Evolutionary conservation across 352 stramenopile genomes (phyloP).

Genomic region (Globisporangium radiosum): DNA sequence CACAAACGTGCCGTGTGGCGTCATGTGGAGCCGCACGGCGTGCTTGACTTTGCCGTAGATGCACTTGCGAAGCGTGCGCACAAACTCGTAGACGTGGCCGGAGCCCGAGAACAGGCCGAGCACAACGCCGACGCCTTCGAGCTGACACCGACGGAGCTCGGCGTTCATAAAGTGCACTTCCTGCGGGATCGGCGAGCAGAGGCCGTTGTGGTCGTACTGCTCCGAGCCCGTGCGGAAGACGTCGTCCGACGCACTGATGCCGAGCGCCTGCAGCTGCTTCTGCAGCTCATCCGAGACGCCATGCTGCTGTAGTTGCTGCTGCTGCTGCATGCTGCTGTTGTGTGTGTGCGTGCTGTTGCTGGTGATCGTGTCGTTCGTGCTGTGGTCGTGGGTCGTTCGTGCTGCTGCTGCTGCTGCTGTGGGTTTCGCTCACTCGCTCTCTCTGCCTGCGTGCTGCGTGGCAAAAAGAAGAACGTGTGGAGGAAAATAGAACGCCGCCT

Average conservation of each 20-base stretch:
- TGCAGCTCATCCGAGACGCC: constrained; percentile 60
- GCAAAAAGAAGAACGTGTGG: background rate
- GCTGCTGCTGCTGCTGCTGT: background rate
- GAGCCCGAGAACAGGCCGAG: constrained; percentile 77
- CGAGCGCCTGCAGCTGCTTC: constrained; percentile 72
- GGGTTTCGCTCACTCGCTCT: too few species aligned
- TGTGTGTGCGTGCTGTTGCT: background rate
- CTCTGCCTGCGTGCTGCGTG: background rate
- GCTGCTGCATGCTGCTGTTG: constrained; percentile 11
- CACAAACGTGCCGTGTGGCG: constrained; percentile 62
- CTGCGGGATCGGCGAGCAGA: constrained; percentile 77
- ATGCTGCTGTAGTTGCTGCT: constrained; percentile 14
- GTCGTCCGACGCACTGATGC: constrained; percentile 75
- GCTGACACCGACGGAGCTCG: constrained; percentile 64
- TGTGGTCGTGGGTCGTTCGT: too few species aligned
- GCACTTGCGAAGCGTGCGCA: constrained; percentile 81
- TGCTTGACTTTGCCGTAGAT: constrained; percentile 88
- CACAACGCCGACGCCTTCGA: constrained; percentile 71
- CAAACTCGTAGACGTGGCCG: constrained; percentile 80
- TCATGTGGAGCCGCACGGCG: constrained; percentile 77
- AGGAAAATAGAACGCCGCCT: background rate
- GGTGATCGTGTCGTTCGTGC: too few species aligned
- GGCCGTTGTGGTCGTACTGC: constrained; percentile 69
- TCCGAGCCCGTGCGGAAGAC: constrained; percentile 77
- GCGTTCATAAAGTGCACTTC: constrained; percentile 86